Evolutionary conservation across 257 asterid genomes (phyloP).

Genomic region (Solanum sejunctum): DNA sequence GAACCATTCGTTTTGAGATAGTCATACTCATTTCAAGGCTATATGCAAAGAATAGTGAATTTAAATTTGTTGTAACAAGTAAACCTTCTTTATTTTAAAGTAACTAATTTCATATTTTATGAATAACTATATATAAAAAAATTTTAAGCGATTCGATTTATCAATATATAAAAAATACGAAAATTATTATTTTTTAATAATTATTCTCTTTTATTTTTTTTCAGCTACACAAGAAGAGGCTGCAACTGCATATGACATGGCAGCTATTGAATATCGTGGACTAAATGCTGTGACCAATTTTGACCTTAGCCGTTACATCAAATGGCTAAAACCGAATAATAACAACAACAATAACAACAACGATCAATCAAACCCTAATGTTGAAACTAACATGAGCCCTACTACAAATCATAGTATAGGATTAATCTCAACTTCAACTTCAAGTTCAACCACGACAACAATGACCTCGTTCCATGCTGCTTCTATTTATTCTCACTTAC

Average conservation of each 20-base stretch:
- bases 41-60: not conserved
- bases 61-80: not conserved
- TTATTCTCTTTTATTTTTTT: not conserved
- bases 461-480: not conserved
- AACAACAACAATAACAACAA: not conserved
- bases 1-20: not conserved
- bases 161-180: not conserved
- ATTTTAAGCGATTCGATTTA: not conserved
- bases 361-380: conserved; percentile 2
- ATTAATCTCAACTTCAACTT: not conserved
- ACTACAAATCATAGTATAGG: not conserved
- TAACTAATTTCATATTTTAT: not conserved
- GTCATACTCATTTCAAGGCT: not conserved
- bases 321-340: conserved; percentile 48
- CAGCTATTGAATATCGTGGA: conserved; percentile 83
- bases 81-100: not conserved
- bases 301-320: conserved; percentile 74
- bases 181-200: not conserved
- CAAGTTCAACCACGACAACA: conserved; percentile 6
- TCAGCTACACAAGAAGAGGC: conserved; percentile 90
- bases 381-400: conserved; percentile 4
- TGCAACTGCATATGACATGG: conserved; percentile 82
- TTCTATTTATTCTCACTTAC: not conserved
- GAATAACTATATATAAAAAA: not conserved
- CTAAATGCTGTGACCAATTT: conserved; percentile 76